Conservation (phyloP, 306 rosid species). For the Quercus suber region DNA sequence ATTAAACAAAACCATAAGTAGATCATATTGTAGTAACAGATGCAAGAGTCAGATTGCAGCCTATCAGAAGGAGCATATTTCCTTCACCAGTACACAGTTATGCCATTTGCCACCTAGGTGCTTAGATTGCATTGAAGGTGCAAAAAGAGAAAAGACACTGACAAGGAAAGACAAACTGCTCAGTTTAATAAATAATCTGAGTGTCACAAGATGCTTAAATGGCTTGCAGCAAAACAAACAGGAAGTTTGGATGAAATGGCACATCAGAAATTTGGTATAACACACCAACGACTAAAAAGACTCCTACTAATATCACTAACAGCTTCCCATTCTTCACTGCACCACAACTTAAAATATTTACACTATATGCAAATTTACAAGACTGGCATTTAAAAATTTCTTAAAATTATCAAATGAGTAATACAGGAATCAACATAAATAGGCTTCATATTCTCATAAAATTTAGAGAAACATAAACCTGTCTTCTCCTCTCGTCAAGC, state of each 20-base stretch:
- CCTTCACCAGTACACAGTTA: neutral
- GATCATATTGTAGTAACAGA: neutral
- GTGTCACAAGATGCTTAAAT: neutral
- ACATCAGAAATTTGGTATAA: neutral
- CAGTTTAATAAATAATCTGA: neutral
- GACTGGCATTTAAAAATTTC: neutral
- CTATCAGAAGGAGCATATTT: neutral
- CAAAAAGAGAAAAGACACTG: neutral
- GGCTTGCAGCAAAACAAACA: neutral
- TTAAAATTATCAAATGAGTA: neutral
- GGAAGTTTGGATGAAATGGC: neutral
- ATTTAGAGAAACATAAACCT: conserved; percentile 46
- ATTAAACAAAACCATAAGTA: neutral
- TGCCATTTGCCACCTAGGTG: neutral
- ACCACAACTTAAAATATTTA: neutral
- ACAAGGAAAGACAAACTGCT: neutral
- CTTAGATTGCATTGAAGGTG: neutral
- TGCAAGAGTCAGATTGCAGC: neutral
- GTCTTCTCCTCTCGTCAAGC: conserved; percentile 74
- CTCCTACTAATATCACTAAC: neutral
- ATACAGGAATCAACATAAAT: neutral
- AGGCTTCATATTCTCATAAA: neutral
- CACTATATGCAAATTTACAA: neutral
- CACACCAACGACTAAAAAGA: neutral
- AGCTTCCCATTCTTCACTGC: neutral